Percentiles rank a stretch among this genome's conserved stretches.
phyloP scores from a whole-genome alignment of 108 stramenopile genomes.

The Fragilaria radians region DNA sequence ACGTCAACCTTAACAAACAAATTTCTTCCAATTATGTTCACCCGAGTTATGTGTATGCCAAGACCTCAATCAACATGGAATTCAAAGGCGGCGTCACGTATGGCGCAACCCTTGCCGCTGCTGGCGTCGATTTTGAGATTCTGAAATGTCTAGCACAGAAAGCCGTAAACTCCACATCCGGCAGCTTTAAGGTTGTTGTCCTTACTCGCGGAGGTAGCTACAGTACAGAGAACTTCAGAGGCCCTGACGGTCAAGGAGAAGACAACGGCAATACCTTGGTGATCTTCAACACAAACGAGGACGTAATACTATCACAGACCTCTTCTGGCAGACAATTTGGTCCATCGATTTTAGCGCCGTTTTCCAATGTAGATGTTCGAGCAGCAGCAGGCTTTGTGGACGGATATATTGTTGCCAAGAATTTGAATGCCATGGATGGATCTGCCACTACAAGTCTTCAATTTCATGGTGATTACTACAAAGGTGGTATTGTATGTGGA shows the following conservation, averaged over 20 bases:
- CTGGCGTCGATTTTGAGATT: not conserved
- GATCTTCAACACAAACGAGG: slow-evolving; percentile 11
- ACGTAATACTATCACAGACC: not conserved
- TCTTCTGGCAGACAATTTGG: slow-evolving; percentile 11
- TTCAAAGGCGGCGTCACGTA: not conserved
- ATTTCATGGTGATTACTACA: too few species aligned
- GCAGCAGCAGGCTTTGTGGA: slow-evolving; percentile 6
- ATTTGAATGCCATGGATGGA: too few species aligned
- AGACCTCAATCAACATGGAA: not conserved
- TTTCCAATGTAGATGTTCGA: slow-evolving; percentile 11
- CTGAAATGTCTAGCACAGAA: not conserved
- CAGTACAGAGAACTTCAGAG: not conserved
- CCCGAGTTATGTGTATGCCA: not conserved
- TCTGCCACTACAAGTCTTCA: too few species aligned
- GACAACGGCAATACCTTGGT: not conserved
- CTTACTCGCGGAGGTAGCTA: not conserved
- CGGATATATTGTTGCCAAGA: slow-evolving; percentile 10
- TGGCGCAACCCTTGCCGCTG: not conserved
- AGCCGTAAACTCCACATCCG: not conserved
- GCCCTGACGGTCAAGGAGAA: not conserved
- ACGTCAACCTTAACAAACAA: not conserved
- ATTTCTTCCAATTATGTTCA: too few species aligned
- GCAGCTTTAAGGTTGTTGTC: not conserved
- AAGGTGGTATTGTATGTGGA: too few species aligned
- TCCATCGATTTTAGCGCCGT: slow-evolving; percentile 16